A percentile compares a stretch with the other conserved stretches of the same genome.
These are phyloP conservation scores for Isatis tinctoria DNA, from an alignment of 345 rosid genomes.

Conservation along the genomic window DNA sequence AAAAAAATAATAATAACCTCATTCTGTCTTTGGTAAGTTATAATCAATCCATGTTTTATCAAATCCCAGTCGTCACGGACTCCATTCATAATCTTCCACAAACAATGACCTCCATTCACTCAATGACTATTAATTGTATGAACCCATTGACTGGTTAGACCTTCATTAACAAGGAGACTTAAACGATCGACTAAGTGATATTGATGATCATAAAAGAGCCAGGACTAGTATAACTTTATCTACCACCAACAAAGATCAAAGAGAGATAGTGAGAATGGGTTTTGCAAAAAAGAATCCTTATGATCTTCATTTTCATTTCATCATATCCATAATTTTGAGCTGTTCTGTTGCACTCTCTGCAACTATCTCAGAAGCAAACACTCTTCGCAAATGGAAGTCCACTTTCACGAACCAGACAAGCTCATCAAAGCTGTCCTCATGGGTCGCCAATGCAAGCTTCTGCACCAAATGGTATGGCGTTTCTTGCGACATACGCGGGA, in stretches of 20 bases:
- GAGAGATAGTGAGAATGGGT: not conserved
- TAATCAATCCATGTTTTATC: not conserved
- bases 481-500: slow-evolving; percentile 20
- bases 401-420: slow-evolving; percentile 16
- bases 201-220: not conserved
- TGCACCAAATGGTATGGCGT: slow-evolving; percentile 35
- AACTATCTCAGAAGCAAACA: slow-evolving; percentile 15
- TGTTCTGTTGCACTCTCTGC: not conserved
- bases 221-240: not conserved
- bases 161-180: not conserved
- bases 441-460: slow-evolving; percentile 5
- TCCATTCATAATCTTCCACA: not conserved
- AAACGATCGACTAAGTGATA: not conserved
- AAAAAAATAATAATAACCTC: not conserved
- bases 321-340: not conserved
- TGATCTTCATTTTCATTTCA: not conserved
- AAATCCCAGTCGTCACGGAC: not conserved
- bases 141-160: slow-evolving; percentile 1
- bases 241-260: not conserved
- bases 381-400: slow-evolving; percentile 27
- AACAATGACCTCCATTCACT: not conserved
- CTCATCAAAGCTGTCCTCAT: slow-evolving; percentile 12
- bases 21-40: not conserved
- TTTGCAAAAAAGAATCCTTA: not conserved
- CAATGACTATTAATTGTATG: not conserved